phyloP scores from a whole-genome alignment of 805 yeast genomes.

The Yarrowia sp. region DNA sequence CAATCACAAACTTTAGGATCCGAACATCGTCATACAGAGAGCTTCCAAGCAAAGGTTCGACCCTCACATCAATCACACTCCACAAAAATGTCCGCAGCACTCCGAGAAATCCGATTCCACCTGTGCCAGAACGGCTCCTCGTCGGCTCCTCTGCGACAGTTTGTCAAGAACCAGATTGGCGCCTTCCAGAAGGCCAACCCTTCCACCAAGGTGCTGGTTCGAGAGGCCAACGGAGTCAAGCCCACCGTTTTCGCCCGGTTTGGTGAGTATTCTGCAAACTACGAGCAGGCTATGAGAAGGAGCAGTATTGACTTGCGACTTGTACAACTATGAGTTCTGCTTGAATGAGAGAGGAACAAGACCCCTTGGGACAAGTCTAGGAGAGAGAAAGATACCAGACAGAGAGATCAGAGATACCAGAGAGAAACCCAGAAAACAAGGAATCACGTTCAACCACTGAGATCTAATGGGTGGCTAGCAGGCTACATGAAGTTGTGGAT shows the following conservation, averaged over 20 bases:
- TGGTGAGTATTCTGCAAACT: constrained; percentile 41
- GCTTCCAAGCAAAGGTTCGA: neutral
- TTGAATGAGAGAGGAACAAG: neutral
- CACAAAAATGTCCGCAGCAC: constrained; percentile 41
- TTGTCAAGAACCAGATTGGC: constrained; percentile 23
- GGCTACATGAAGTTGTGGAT: no score
- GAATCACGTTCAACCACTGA: no score
- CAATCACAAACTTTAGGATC: constrained; percentile 17
- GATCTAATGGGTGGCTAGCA: no score
- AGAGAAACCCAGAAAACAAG: no score
- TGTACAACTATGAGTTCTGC: neutral
- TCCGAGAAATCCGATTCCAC: constrained; percentile 78
- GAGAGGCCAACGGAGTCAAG: constrained; percentile 70
- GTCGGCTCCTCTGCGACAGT: constrained; percentile 52
- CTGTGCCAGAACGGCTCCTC: constrained; percentile 76
- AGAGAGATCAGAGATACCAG: neutral
- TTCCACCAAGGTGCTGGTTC: constrained; percentile 65
- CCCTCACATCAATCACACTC: neutral
- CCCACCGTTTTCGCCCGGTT: constrained; percentile 76
- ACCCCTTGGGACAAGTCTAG: no score
- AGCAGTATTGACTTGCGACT: no score
- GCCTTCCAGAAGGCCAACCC: constrained; percentile 60
- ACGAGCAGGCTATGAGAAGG: no score
- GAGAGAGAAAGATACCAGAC: no score
- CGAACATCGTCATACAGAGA: neutral